phyloP scores from a whole-genome alignment of 2,329 filamentous ascomycete species.

The Aspergillus tanneri region DNA sequence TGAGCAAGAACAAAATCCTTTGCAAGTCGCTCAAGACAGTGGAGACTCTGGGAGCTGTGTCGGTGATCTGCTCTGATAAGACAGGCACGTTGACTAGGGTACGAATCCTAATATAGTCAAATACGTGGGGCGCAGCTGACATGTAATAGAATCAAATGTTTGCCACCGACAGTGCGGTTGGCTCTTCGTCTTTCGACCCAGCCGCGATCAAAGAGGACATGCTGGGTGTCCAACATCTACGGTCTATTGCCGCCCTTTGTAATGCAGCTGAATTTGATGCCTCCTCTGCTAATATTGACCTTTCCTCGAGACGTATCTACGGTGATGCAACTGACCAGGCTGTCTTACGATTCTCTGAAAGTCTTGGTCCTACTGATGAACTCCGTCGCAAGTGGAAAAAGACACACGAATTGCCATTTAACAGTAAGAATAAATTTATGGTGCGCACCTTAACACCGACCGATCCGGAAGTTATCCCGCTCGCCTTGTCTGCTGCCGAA shows the following conservation, averaged over 20 bases:
- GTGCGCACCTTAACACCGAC: slow-evolving; percentile 56
- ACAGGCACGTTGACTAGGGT: slow-evolving; percentile 53
- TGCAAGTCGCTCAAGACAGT: slow-evolving; percentile 80
- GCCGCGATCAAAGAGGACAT: slow-evolving; percentile 55
- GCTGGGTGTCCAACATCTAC: slow-evolving; percentile 56
- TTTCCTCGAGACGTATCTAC: slow-evolving; percentile 64
- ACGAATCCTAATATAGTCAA: neutral
- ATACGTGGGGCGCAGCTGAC: slow-evolving; percentile 3
- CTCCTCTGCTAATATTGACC: slow-evolving; percentile 57
- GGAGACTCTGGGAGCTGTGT: slow-evolving; percentile 71
- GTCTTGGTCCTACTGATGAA: slow-evolving; percentile 59
- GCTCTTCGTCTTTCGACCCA: slow-evolving; percentile 50
- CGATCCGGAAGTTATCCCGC: slow-evolving; percentile 1
- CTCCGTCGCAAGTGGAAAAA: slow-evolving; percentile 64
- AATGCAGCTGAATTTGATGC: slow-evolving; percentile 75
- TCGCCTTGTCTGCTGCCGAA: slow-evolving; percentile 9
- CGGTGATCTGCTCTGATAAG: slow-evolving; percentile 74
- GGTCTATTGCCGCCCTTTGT: slow-evolving; percentile 64
- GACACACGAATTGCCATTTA: slow-evolving; percentile 69
- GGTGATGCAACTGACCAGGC: slow-evolving; percentile 77
- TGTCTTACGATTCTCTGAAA: slow-evolving; percentile 69
- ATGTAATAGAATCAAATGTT: slow-evolving; percentile 64
- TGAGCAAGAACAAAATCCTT: slow-evolving; percentile 73
- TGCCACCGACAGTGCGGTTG: slow-evolving; percentile 67
- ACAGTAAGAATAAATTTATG: slow-evolving; percentile 84